A percentile compares a stretch with the other conserved stretches of the same genome.
Evolutionary conservation across 441 rosid genomes (phyloP).

Genomic region (Dalechampia spathulata): DNA sequence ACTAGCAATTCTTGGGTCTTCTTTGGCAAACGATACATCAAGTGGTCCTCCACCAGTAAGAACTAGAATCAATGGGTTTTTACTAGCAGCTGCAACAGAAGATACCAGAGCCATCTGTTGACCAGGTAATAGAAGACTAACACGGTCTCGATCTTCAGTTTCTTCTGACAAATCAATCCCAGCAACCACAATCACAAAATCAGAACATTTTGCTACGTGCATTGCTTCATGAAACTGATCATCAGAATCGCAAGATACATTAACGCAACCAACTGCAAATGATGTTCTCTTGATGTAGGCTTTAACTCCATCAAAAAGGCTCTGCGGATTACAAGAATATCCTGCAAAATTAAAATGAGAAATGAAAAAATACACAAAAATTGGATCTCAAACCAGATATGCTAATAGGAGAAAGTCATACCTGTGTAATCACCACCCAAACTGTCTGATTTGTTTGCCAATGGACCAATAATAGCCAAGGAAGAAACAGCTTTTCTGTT

Average conservation of each 20-base stretch:
- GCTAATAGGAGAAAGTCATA: slow-evolving; percentile 34
- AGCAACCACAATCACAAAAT: slow-evolving; percentile 66
- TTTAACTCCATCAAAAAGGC: slow-evolving; percentile 48
- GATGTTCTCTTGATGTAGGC: slow-evolving; percentile 35
- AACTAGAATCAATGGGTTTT: slow-evolving; percentile 53
- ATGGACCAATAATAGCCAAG: slow-evolving; percentile 72
- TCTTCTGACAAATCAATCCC: slow-evolving; percentile 87
- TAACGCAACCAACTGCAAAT: slow-evolving; percentile 51
- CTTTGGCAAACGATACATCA: slow-evolving; percentile 63
- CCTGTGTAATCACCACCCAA: slow-evolving; percentile 94
- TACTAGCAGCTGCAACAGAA: slow-evolving; percentile 50
- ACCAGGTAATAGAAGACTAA: slow-evolving; percentile 75
- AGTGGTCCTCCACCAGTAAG: slow-evolving; percentile 88
- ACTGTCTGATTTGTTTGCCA: slow-evolving; percentile 45
- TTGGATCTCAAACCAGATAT: not conserved
- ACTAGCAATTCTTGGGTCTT: slow-evolving; percentile 37
- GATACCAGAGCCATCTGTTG: slow-evolving; percentile 60
- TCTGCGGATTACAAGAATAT: slow-evolving; percentile 57
- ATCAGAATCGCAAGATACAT: slow-evolving; percentile 52
- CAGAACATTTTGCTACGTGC: slow-evolving; percentile 48
- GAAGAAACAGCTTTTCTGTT: slow-evolving; percentile 46
- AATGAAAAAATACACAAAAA: not conserved
- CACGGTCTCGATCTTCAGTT: slow-evolving; percentile 70
- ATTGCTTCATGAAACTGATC: slow-evolving; percentile 34
- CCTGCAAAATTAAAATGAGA: slow-evolving; percentile 31